A percentile compares a stretch with the other conserved stretches of the same genome.
Conservation (phyloP, 2,329 filamentous ascomycete species). For the Cladophialophora carrionii region DNA sequence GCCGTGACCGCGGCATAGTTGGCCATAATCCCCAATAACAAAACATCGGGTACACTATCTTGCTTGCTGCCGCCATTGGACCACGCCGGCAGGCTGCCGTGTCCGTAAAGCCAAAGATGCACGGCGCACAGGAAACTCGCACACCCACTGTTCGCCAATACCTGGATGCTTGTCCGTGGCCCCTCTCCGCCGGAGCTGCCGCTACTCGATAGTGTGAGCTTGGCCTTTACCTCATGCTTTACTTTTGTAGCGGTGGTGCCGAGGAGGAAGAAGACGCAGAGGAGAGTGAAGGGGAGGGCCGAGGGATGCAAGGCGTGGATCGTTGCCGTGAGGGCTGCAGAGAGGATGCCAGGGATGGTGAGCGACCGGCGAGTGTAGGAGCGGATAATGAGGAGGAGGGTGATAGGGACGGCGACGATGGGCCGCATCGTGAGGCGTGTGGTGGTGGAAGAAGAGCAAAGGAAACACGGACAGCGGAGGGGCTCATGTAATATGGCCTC, state of each 20-base stretch:
- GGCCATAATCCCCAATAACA: constrained; percentile 68
- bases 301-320: constrained; percentile 91
- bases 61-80: constrained; percentile 16
- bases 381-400: constrained; percentile 64
- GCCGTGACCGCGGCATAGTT: constrained; percentile 92
- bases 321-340: constrained; percentile 72
- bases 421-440: constrained; percentile 45
- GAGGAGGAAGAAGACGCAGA: constrained; percentile 82
- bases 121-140: constrained; percentile 66
- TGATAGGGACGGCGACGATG: constrained; percentile 51
- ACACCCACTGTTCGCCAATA: constrained; percentile 83
- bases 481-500: not conserved
- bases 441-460: not conserved
- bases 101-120: constrained; percentile 29
- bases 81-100: not conserved
- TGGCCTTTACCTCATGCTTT: constrained; percentile 83
- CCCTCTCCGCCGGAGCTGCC: constrained; percentile 75
- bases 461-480: not conserved
- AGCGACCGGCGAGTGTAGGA: constrained; percentile 75
- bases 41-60: constrained; percentile 51
- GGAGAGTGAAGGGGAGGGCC: constrained; percentile 83
- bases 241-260: constrained; percentile 85
- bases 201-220: constrained; percentile 74
- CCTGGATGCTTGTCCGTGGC: constrained; percentile 81
- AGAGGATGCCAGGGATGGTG: constrained; percentile 73